Conservation (phyloP, 208 protist genomes). For the Phytomonas sp. region DNA sequence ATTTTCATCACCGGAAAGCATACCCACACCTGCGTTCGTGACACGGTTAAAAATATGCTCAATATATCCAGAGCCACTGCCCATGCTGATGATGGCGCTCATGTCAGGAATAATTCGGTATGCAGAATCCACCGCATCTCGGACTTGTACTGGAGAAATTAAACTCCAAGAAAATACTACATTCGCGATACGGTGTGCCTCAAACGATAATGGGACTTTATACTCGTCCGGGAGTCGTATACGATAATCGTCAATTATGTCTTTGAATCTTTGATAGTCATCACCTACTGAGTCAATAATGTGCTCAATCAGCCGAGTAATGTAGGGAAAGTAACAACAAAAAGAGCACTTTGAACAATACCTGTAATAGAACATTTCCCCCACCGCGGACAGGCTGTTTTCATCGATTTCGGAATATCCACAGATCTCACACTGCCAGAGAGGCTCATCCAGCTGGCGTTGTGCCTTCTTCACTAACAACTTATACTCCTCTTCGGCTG, state of each 20-base stretch:
- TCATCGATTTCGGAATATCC: conserved; percentile 58
- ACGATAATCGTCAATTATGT: conserved; percentile 63
- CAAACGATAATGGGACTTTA: conserved; percentile 75
- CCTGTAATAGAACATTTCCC: conserved; percentile 62
- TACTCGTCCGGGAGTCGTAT: conserved; percentile 53
- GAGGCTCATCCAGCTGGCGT: conserved; percentile 25
- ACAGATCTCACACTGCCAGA: conserved; percentile 75
- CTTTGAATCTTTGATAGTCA: conserved; percentile 85
- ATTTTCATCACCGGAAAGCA: conserved; percentile 3
- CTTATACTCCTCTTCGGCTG: conserved; percentile 45
- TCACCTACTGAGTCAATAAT: conserved; percentile 52
- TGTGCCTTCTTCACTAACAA: conserved; percentile 33
- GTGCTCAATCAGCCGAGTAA: conserved; percentile 71
- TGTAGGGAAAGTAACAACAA: conserved; percentile 76
- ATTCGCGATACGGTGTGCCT: conserved; percentile 74
- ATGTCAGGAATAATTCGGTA: conserved; percentile 43
- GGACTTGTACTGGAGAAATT: conserved; percentile 52
- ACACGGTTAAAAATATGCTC: conserved; percentile 87
- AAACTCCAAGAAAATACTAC: conserved; percentile 82
- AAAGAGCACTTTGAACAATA: conserved; percentile 66
- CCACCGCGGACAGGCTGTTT: conserved; percentile 37
- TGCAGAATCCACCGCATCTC: conserved; percentile 59
- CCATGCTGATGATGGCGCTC: conserved; percentile 58
- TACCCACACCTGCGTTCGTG: conserved; percentile 31
- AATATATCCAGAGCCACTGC: conserved; percentile 77